Percentiles rank a stretch among this genome's conserved stretches.
Evolutionary conservation across 2,329 filamentous ascomycete genomes (phyloP).

Genomic region (Macroventuria anomochaeta): DNA sequence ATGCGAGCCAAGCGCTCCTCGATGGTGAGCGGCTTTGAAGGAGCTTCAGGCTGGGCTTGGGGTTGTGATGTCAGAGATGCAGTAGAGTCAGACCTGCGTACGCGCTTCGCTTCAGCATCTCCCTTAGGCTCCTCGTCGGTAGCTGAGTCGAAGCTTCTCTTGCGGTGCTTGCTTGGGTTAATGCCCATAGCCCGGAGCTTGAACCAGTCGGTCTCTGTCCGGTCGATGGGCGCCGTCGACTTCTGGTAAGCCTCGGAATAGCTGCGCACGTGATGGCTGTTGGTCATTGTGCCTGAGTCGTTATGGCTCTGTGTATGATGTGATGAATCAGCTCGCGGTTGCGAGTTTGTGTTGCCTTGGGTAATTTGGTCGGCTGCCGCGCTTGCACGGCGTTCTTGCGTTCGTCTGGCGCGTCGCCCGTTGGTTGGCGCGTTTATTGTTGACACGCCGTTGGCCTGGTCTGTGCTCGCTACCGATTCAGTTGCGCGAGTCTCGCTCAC

Average conservation of each 20-base stretch:
- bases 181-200: conserved; percentile 58
- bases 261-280: conserved; percentile 10
- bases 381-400: conserved; percentile 22
- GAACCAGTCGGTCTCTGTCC: conserved; percentile 60
- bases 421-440: conserved; percentile 25
- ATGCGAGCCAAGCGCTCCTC: conserved; percentile 35
- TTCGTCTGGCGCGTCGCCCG: conserved; percentile 26
- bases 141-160: conserved; percentile 39
- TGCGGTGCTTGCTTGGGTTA: conserved; percentile 44
- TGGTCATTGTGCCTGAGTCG: conserved; percentile 3
- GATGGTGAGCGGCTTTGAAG: conserved; percentile 15
- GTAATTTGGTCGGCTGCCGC: not conserved
- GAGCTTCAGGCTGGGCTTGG: not conserved
- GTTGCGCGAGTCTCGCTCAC: conserved; percentile 7
- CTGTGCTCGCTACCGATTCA: conserved; percentile 4
- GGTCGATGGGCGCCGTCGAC: conserved; percentile 45
- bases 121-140: conserved; percentile 31
- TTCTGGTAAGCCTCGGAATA: conserved; percentile 38
- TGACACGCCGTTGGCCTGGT: conserved; percentile 12
- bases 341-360: not conserved
- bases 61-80: conserved; percentile 23
- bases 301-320: conserved; percentile 9
- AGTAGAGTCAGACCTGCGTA: conserved; percentile 20
- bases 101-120: conserved; percentile 33
- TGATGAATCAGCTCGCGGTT: conserved; percentile 1